phyloP scores from a whole-genome alignment of 208 protist species.

The Leishmania lainsoni region DNA sequence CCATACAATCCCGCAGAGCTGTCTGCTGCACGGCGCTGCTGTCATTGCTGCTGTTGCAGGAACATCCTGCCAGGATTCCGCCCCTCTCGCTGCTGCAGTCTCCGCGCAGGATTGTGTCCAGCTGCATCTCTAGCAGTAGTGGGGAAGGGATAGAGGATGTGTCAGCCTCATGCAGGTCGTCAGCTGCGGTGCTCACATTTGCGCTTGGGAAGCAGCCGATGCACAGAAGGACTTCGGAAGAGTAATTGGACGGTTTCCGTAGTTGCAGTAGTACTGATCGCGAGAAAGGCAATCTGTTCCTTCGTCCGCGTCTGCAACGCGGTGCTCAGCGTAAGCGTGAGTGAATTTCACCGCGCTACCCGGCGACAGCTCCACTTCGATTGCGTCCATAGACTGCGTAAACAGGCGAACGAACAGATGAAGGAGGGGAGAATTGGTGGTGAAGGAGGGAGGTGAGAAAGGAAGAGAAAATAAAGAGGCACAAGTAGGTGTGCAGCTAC shows the following conservation, averaged over 20 bases:
- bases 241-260: neutral
- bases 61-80: neutral
- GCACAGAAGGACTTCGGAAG: neutral
- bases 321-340: neutral
- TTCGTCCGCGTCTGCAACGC: neutral
- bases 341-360: conserved; percentile 6
- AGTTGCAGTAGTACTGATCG: conserved; percentile 24
- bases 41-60: neutral
- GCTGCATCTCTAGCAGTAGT: conserved; percentile 19
- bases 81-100: neutral
- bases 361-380: conserved; percentile 33
- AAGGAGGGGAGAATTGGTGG: neutral
- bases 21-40: neutral
- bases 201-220: neutral
- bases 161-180: neutral
- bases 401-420: neutral
- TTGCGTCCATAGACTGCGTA: conserved; percentile 11
- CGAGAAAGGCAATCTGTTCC: neutral
- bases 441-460: neutral
- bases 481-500: neutral
- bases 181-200: too few relatives aligned
- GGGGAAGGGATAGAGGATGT: neutral
- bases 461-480: neutral
- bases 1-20: neutral
- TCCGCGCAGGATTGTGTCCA: conserved; percentile 20